These are phyloP conservation scores for Trypanosoma rangeli DNA, from an alignment of 208 protist species.

Conservation along the genomic window DNA sequence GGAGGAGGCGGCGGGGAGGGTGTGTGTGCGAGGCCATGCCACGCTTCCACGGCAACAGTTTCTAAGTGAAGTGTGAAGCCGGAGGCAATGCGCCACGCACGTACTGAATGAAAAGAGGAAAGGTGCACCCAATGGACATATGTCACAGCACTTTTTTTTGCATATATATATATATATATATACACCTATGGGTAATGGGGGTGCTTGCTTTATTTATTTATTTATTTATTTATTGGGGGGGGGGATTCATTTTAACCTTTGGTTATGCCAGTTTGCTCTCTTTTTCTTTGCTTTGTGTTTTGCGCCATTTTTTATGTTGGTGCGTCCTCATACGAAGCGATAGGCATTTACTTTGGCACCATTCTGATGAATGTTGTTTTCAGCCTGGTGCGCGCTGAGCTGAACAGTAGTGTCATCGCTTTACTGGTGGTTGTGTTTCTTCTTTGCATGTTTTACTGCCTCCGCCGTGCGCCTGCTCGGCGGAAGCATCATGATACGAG, in stretches of 20 bases:
- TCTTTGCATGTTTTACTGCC: not conserved
- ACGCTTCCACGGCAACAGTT: too few relatives aligned
- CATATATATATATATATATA: not conserved
- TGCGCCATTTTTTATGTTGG: not conserved
- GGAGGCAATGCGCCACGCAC: not conserved
- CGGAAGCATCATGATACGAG: not conserved
- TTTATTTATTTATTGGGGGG: not conserved
- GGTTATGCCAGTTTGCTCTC: not conserved
- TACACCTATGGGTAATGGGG: not conserved
- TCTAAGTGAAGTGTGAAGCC: too few relatives aligned
- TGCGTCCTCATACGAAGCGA: not conserved
- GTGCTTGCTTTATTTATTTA: not conserved
- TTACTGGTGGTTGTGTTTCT: not conserved
- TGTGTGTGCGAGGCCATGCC: not conserved
- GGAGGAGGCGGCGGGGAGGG: not conserved
- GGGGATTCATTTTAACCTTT: not conserved
- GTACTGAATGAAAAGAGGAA: not conserved
- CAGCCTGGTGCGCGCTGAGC: not conserved
- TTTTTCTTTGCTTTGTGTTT: conserved; percentile 1
- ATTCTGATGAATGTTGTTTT: not conserved
- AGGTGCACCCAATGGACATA: not conserved
- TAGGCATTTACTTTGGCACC: not conserved
- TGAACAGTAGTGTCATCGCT: not conserved
- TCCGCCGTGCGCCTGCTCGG: not conserved
- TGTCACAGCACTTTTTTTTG: not conserved